phyloP scores from a whole-genome alignment of 2,329 filamentous ascomycete genomes.

The Venturia nashicola region DNA sequence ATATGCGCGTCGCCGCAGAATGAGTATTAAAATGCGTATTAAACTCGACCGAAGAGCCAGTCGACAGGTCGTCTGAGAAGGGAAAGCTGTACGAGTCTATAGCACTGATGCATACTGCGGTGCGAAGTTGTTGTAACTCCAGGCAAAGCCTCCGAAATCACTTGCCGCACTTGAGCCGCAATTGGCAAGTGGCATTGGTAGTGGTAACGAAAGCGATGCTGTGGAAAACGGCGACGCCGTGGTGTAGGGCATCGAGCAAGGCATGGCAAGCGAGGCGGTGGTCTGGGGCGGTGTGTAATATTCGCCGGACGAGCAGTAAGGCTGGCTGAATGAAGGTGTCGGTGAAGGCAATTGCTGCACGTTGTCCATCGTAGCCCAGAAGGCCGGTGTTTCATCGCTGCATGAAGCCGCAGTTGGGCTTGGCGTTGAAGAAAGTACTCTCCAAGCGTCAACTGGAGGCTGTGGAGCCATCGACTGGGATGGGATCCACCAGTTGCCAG shows the following conservation, averaged over 20 bases:
- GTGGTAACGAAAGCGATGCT: slow-evolving; percentile 62
- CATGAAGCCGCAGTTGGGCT: slow-evolving; percentile 57
- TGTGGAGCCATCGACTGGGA: slow-evolving; percentile 45
- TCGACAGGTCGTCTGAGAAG: slow-evolving; percentile 11
- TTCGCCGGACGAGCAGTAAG: slow-evolving; percentile 55
- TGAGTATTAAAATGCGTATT: slow-evolving; percentile 1
- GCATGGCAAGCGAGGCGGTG: slow-evolving; percentile 53
- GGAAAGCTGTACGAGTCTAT: slow-evolving; percentile 38
- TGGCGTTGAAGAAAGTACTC: slow-evolving; percentile 78
- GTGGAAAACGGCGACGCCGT: slow-evolving; percentile 49
- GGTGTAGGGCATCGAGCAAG: neutral
- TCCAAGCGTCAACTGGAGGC: slow-evolving; percentile 75
- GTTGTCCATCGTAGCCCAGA: slow-evolving; percentile 66
- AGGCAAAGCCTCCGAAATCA: slow-evolving; percentile 64
- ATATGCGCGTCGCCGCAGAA: slow-evolving; percentile 25
- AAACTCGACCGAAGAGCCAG: slow-evolving; percentile 20
- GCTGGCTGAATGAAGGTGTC: slow-evolving; percentile 67
- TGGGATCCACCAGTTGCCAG: slow-evolving; percentile 72
- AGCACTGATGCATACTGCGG: slow-evolving; percentile 62
- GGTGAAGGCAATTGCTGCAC: slow-evolving; percentile 63
- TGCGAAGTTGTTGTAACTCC: slow-evolving; percentile 78
- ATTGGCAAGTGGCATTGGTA: slow-evolving; percentile 74
- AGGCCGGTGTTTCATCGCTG: slow-evolving; percentile 51
- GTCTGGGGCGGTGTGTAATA: slow-evolving; percentile 74
- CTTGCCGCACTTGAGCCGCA: slow-evolving; percentile 60